Evolutionary conservation across 129 eudicot genomes (phyloP), one percentile per base, ranked within the genome.

Genomic region (Arctium lappa): DNA sequence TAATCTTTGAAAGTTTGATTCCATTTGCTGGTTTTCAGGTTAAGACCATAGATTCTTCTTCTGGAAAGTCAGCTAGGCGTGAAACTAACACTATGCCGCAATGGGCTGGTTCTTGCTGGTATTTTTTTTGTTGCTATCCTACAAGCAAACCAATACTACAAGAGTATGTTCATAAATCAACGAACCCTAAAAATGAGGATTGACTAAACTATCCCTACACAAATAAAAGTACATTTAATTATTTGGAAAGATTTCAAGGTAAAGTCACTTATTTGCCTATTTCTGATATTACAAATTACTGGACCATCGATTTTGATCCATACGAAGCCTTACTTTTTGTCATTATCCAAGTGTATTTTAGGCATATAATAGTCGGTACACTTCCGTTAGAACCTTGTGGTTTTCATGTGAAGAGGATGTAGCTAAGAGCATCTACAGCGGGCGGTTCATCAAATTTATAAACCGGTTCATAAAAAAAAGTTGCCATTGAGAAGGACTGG

Each of bases 91-190:
- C 99, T 78, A 95, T 95, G 99, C 99, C 99, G 8, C 99, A 95
- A 74, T 95, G 99, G 99, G 99, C 99, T 83, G 99, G 99, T 81
- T 95, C 99, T 80, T 95, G 99, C 88, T 95, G 99, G 99, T 93
- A 88, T 69, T 65, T 69, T 62, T 46, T 79, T 40, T 62, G 34
- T 68, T 74, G 80, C 37, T 46, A 75, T 33, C 44, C 8, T 46
- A 40, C 68, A 76, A 77, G 48, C 1, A 39, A 83, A 83, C 39
- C 10, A 18, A 18, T 18, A 63, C 31, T 46, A 34, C 15, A 13
- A 29, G 3, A 4, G 8, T 3, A 29, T 74, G 7, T 65, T 74
- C 76, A 75, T 75, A 37, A 82, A 82, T 74, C 11, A 16, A 63
- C 18, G 65, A 74, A 40, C 37, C 56, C 18, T 66, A 42, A 82